phyloP scores from a whole-genome alignment of 2,329 filamentous ascomycete genomes.

The Periconia sp. region DNA sequence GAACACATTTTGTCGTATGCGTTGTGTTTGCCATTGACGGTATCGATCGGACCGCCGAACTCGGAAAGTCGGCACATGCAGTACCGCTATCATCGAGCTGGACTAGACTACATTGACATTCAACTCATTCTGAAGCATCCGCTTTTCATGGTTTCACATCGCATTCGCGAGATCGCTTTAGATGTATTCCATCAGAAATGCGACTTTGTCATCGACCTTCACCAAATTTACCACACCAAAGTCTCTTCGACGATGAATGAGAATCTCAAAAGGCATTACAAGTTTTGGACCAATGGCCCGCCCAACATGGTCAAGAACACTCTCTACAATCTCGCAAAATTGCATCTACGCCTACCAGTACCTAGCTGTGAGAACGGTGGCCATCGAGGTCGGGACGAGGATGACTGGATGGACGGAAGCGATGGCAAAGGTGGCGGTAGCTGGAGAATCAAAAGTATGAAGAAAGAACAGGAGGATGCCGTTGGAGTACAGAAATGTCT shows the following conservation, averaged over 20 bases:
- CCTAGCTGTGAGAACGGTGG: conserved; percentile 23
- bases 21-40: conserved; percentile 20
- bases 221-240: conserved; percentile 21
- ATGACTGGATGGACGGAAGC: conserved; percentile 29
- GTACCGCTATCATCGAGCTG: conserved; percentile 22
- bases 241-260: conserved; percentile 16
- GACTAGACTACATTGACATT: conserved; percentile 26
- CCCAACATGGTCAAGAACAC: conserved; percentile 24
- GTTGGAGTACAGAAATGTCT: conserved; percentile 23
- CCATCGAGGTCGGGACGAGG: conserved; percentile 19
- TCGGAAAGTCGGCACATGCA: conserved; percentile 18
- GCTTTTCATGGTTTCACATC: conserved; percentile 22
- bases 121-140: conserved; percentile 24
- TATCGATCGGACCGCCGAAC: conserved; percentile 20
- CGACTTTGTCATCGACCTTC: conserved; percentile 29
- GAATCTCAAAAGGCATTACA: conserved; percentile 21
- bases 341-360: conserved; percentile 31
- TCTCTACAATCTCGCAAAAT: conserved; percentile 21
- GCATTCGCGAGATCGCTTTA: conserved; percentile 17
- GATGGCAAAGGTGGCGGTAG: conserved; percentile 23
- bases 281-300: conserved; percentile 24
- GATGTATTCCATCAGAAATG: conserved; percentile 27
- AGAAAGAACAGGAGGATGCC: conserved; percentile 26
- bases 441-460: conserved; percentile 28
- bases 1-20: conserved; percentile 27